Percentiles rank a stretch among this genome's conserved stretches.
Evolutionary conservation across 257 asterid species (phyloP).

Genomic region (Coffea eugenioides): DNA sequence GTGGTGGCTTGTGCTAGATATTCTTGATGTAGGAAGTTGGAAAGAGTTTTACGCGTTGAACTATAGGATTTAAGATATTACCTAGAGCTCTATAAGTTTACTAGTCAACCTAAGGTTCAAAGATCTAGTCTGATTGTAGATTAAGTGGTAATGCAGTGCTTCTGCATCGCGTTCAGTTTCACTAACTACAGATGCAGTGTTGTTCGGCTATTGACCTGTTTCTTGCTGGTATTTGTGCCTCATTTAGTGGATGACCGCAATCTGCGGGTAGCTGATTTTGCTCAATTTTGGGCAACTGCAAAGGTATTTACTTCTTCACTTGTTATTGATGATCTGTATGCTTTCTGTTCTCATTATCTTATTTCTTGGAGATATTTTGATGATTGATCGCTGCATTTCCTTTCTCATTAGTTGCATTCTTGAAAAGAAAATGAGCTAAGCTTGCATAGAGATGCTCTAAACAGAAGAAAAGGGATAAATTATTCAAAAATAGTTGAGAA

Average conservation of each 20-base stretch:
- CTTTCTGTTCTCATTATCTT: conserved; percentile 16
- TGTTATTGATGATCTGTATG: conserved; percentile 35
- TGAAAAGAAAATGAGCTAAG: neutral
- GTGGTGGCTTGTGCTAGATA: conserved; percentile 10
- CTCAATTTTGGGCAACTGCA: conserved; percentile 99
- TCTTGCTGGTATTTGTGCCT: conserved; percentile 97
- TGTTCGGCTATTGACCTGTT: conserved; percentile 93
- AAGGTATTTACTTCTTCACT: conserved; percentile 93
- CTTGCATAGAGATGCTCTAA: neutral
- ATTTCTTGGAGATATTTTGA: neutral
- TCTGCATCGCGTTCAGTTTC: conserved; percentile 78
- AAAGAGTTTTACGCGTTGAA: conserved; percentile 7
- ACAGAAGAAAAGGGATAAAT: neutral
- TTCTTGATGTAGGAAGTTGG: neutral
- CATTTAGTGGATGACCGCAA: conserved; percentile 99
- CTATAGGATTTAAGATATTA: conserved; percentile 26
- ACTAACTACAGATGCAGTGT: conserved; percentile 93
- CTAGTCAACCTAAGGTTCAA: conserved; percentile 42
- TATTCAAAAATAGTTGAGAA: neutral
- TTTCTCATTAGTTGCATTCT: neutral
- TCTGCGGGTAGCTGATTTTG: conserved; percentile 99
- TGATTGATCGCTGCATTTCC: conserved; percentile 3
- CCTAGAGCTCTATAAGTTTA: conserved; percentile 24
- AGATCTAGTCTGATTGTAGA: conserved; percentile 47
- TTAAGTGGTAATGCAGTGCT: conserved; percentile 84